Evolutionary conservation across 1,284 basidiomycete genomes (phyloP), one percentile per base, ranked within the genome.

Genomic region (Porodaedalea pini): DNA sequence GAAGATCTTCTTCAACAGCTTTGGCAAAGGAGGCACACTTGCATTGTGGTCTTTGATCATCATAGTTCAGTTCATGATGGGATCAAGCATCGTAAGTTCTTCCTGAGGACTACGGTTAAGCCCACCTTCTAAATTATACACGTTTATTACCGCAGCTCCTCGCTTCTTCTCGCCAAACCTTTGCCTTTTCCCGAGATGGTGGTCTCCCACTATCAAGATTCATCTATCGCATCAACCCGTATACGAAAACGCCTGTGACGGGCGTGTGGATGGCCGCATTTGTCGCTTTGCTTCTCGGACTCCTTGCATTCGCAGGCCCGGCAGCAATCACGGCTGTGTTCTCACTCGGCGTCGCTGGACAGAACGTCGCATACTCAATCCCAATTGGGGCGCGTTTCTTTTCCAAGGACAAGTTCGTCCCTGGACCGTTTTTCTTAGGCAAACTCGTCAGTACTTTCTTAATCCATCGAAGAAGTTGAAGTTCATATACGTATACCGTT

Each of bases 151-250:
- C 37, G 17, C 40, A 64, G 63, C 50, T 63, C 17, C 55, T 70
- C 10, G 69, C 74, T 2, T 66, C 70, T 23, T 75, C 72, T 1
- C 69, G 74, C 25, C 74, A 76, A 65, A 71, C 72, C 3, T 77
- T 75, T 54, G 77, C 76, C 2, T 78, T 78, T 62, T 68, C 72
- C 13, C 71, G 77, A 51, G 77, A 79, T 60, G 76, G 77, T 34
- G 77, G 73, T 3, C 69, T 78, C 0, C 77, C 77, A 2, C 73
- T 77, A 56, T 75, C 73, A 8, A 62, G 61, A 34, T 75, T 66
- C 63, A 68, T 75, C n/a, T 70, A 71, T 59, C 62, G 67, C 10
- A 67, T 73, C 59, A 69, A 72, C 59, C 27, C 58, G 8, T 57
- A 40, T 29, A 69, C 69, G 2, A 57, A 65, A 29, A 64, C 66